Evolutionary conservation across 148 eudicot species (phyloP), one percentile per base, ranked within the genome.

Genomic region (Vaccinium myrtillus): DNA sequence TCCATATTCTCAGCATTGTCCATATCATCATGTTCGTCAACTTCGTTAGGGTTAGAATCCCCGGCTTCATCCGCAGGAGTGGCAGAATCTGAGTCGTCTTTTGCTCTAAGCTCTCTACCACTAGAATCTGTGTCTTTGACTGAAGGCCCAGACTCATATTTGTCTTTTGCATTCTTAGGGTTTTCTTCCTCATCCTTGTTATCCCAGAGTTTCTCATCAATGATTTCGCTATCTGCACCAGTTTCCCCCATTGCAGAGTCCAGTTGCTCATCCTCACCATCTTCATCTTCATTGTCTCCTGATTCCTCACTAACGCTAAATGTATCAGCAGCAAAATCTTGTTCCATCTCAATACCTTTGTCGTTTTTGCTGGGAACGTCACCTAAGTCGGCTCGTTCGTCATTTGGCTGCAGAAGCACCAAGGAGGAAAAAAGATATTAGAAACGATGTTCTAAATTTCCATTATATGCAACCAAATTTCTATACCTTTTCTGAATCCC

Each of bases 261-360:
- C 79, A 92, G n/a, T 83, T 95, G 87, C 58, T 90, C 93, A 73
- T 81, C 92, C 58, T 91, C 92, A 84, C 82, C 91, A 69, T 82
- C 86, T 75, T 87, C 93, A 79, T 87, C 73, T 15, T 92, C 89
- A 48, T 89, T 92, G 70, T 91, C 95, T n/a, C 75, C 95, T 77
- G 95, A 91, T 82, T 93, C 98, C 84, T 97, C 98, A 87, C 99
- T 95, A n/a, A 97, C 87, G 86, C 91, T 94, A 81, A 61, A 83
- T 11, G 92, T 87, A 75, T 87, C 89, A 80, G 90, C 98, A 74
- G 85, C 91, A 78, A 97, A 90, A 83, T 97, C 96, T 27, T 94
- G 86, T 10, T 88, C 92, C 98, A 95, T 94, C 88, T 97, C 99
- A 69, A 97, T 86, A 12, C 99, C 99, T 81, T 97, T 91, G 0